A percentile compares a stretch with the other conserved stretches of the same genome.
These are phyloP conservation scores for Ramichloridium luteum DNA, from an alignment of 2,329 filamentous ascomycete species.

Conservation along the genomic window DNA sequence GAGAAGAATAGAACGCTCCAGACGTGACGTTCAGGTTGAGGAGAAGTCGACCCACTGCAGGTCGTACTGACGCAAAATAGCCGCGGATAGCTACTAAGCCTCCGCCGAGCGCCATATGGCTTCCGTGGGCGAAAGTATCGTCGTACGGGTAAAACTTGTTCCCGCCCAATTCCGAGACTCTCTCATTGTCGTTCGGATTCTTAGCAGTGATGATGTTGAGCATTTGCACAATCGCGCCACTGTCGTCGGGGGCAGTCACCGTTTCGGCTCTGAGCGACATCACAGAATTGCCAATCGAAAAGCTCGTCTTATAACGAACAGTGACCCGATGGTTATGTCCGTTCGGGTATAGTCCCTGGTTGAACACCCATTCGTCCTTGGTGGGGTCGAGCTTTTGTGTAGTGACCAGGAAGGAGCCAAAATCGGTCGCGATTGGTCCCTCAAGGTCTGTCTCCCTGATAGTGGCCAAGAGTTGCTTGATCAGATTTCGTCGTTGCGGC, in stretches of 20 bases:
- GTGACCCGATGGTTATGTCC: not conserved
- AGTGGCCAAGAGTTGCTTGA: slow-evolving; percentile 33
- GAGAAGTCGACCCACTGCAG: slow-evolving; percentile 44
- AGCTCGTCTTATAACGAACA: too few relatives aligned
- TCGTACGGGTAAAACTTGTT: slow-evolving; percentile 42
- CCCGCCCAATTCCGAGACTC: slow-evolving; percentile 36
- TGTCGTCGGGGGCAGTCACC: too few relatives aligned
- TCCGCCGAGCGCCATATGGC: slow-evolving; percentile 28
- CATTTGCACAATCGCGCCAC: slow-evolving; percentile 42
- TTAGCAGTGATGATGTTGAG: slow-evolving; percentile 47
- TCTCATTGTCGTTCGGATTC: slow-evolving; percentile 29
- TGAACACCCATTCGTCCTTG: too few relatives aligned
- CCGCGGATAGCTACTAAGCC: slow-evolving; percentile 48
- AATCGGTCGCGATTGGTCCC: slow-evolving; percentile 31
- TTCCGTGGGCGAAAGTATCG: not conserved
- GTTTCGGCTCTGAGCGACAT: too few relatives aligned
- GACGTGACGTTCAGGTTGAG: slow-evolving; percentile 53
- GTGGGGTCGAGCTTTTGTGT: slow-evolving; percentile 18
- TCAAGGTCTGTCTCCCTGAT: too few relatives aligned
- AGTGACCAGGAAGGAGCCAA: slow-evolving; percentile 26
- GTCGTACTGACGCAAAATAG: slow-evolving; percentile 50
- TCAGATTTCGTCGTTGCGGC: slow-evolving; percentile 36
- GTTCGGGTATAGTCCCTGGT: slow-evolving; percentile 16
- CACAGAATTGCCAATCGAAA: too few relatives aligned
- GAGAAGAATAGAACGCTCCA: slow-evolving; percentile 44